A percentile compares a stretch with the other conserved stretches of the same genome.
Conservation (phyloP, 495 filamentous ascomycete species). For the Podospora comata region DNA sequence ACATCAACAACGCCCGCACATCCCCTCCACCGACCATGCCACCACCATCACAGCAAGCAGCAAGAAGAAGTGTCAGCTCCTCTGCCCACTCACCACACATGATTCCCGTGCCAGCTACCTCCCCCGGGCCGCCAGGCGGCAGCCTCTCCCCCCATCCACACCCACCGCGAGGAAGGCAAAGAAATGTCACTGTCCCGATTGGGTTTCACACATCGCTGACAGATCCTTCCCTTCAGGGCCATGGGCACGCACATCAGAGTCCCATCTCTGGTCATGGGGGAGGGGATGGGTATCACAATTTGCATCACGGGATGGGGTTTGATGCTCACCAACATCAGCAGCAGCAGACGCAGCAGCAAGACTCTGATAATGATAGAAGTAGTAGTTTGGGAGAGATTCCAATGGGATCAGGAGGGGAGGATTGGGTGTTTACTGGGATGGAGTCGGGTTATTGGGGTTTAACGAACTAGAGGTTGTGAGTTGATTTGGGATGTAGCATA, state of each 20-base stretch:
- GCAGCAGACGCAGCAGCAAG: background rate
- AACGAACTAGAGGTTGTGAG: constrained; percentile 13
- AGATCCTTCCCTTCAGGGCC: background rate
- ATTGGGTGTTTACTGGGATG: constrained; percentile 44
- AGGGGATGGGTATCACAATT: background rate
- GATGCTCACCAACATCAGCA: constrained; percentile 23
- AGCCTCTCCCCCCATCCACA: constrained; percentile 17
- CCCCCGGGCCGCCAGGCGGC: constrained; percentile 13
- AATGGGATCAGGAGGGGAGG: constrained; percentile 35
- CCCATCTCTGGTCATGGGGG: background rate
- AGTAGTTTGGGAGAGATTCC: constrained; percentile 25
- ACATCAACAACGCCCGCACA: constrained; percentile 38
- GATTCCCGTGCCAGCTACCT: background rate
- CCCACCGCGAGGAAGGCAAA: background rate
- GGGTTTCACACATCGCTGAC: background rate
- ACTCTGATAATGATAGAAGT: background rate
- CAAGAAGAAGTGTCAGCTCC: background rate
- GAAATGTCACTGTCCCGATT: background rate
- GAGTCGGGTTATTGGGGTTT: constrained; percentile 38
- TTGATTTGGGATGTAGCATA: background rate
- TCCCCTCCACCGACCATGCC: background rate
- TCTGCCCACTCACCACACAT: background rate
- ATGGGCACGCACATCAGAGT: background rate
- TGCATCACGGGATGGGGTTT: constrained; percentile 30
- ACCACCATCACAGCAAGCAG: background rate